phyloP scores from a whole-genome alignment of 805 yeast species.

The Wickerhamia fluorescens region DNA sequence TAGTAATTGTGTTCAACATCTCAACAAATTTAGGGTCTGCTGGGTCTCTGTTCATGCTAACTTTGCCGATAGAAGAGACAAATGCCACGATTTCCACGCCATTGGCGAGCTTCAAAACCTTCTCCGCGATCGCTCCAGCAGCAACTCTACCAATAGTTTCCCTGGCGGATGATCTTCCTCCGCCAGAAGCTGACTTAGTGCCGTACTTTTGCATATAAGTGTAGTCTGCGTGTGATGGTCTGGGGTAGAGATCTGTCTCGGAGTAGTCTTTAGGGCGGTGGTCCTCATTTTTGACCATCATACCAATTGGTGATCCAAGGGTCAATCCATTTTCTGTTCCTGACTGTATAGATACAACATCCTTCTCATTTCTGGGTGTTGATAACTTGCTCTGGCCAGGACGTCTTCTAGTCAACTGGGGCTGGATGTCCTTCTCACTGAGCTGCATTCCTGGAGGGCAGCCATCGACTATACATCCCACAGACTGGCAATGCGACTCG shows the following conservation, averaged over 20 bases:
- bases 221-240: conserved; percentile 97
- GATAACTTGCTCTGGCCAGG: conserved; percentile 93
- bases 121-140: conserved; percentile 97
- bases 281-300: conserved; percentile 90
- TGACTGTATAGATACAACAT: conserved; percentile 83
- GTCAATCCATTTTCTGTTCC: conserved; percentile 91
- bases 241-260: conserved; percentile 91
- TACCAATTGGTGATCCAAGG: conserved; percentile 91
- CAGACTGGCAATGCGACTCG: conserved; percentile 95
- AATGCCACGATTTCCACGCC: conserved; percentile 93
- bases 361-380: conserved; percentile 96
- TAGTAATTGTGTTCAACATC: conserved; percentile 66
- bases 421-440: conserved; percentile 84
- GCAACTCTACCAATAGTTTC: conserved; percentile 99
- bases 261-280: conserved; percentile 95
- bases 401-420: conserved; percentile 93
- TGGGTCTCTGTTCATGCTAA: conserved; percentile 71
- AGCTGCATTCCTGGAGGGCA: conserved; percentile 92
- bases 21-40: conserved; percentile 57
- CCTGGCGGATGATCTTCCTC: conserved; percentile 95
- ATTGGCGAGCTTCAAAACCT: conserved; percentile 67
- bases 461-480: conserved; percentile 97
- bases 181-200: conserved; percentile 89
- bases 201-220: conserved; percentile 91
- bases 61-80: conserved; percentile 85